Base-by-base conservation (phyloP, 257 asterid species). In the Echium plantagineum region DNA sequence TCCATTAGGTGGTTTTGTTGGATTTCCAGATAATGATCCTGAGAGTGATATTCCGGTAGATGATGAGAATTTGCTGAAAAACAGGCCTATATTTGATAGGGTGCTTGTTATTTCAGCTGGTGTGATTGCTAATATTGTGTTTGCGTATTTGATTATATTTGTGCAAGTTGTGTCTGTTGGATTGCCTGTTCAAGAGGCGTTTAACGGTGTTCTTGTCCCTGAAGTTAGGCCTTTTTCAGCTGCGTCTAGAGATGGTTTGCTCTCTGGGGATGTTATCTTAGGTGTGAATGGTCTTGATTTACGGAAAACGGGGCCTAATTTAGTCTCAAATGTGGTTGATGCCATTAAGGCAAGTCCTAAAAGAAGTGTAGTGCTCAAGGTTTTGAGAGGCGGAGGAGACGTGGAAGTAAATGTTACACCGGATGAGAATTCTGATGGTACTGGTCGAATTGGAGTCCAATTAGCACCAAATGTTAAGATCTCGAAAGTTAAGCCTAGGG, bases 1-100 rank as follows among this genome's bases (percentile, higher is more conserved):
- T 68, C 98, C 98, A 53, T 84, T 93, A 26, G 98, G 98, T 69
- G 98, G 98, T 21, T 93, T 85, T 73, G 98, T 93, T 63, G 98
- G 89, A 0, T 93, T 93, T 61, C 98, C 98, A 52, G 98, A 93
- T 81, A 89, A 93, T 76, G 97, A 93, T 74, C 97, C 97, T 3
- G 89, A 88, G 17, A 93, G 97, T 67, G 95, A 76, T 71, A 93
- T 93, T 57, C 98, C 98, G 0, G 80, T 76, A 2, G 97, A 89
- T 61, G 97, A 93, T 69, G 79, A 32, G 71, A 89, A 93, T 74
- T 74, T 93, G 65, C 75, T 93, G 65, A 93, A 87, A 66, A 93
- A 93, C 59, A 75, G 98, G 73, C 98, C 98, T 0, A 78, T 89
- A 1, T 58, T 84, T 30, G 98, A 93, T 69, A 81, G 98, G 69